These are phyloP conservation scores for Boletus rubropictus DNA, from an alignment of 768 basidiomycete species.

Conservation along the genomic window DNA sequence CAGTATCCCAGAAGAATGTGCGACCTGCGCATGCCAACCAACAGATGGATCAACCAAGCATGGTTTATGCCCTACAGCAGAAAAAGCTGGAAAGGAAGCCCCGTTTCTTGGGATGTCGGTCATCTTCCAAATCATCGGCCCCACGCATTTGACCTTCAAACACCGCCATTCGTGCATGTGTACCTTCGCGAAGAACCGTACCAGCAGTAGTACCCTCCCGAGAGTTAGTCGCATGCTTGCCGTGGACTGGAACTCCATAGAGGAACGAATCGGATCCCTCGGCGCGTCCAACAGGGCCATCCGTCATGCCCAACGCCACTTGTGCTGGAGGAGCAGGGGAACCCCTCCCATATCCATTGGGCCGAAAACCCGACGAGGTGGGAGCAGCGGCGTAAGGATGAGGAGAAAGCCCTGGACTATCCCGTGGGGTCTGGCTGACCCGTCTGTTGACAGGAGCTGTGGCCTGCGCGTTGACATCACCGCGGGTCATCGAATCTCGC, in stretches of 20 bases:
- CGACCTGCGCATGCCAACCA: slow-evolving; percentile 27
- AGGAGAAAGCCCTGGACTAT: slow-evolving; percentile 42
- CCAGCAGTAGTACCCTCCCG: slow-evolving; percentile 49
- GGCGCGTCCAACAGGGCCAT: slow-evolving; percentile 37
- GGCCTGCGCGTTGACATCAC: slow-evolving; percentile 55
- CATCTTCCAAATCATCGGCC: slow-evolving; percentile 57
- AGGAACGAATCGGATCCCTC: slow-evolving; percentile 66
- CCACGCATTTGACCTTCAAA: slow-evolving; percentile 66
- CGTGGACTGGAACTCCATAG: slow-evolving; percentile 47
- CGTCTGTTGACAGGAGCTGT: slow-evolving; percentile 63
- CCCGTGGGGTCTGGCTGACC: slow-evolving; percentile 58
- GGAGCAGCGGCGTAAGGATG: slow-evolving; percentile 74
- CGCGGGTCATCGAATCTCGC: slow-evolving; percentile 43
- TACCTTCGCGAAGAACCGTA: slow-evolving; percentile 30
- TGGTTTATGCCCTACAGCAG: slow-evolving; percentile 59
- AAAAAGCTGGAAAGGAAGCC: slow-evolving; percentile 59
- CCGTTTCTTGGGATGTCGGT: slow-evolving; percentile 56
- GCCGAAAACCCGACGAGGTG: slow-evolving; percentile 51
- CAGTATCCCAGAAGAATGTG: slow-evolving; percentile 23
- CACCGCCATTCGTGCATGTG: slow-evolving; percentile 49
- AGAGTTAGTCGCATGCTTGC: slow-evolving; percentile 47
- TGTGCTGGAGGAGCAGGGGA: slow-evolving; percentile 40
- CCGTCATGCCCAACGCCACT: slow-evolving; percentile 34
- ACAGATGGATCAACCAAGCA: slow-evolving; percentile 22
- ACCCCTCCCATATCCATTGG: slow-evolving; percentile 49